These are phyloP conservation scores for Anacardium occidentale DNA, from an alignment of 345 rosid species.

Conservation along the genomic window DNA sequence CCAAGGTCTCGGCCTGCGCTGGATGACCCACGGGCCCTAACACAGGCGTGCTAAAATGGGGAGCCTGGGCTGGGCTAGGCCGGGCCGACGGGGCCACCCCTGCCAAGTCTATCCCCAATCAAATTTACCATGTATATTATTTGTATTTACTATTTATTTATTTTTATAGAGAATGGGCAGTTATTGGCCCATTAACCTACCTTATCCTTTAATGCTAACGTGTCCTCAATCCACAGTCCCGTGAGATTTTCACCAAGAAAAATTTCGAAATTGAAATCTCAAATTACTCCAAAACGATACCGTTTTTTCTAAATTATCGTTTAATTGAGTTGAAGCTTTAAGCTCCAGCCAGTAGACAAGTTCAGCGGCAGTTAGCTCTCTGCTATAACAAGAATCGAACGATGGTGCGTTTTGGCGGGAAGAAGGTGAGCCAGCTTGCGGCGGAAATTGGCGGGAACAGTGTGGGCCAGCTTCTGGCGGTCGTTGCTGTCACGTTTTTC, in stretches of 20 bases:
- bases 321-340: neutral
- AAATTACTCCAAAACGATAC: neutral
- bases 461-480: conserved; percentile 61
- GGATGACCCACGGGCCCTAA: too few species aligned
- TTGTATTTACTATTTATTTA: too few species aligned
- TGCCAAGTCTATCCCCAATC: too few species aligned
- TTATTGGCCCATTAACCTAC: conserved; percentile 4
- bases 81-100: too few species aligned
- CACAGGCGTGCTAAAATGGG: too few species aligned
- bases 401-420: conserved; percentile 71
- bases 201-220: conserved; percentile 27
- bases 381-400: conserved; percentile 4
- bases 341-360: neutral
- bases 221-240: neutral
- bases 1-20: too few species aligned
- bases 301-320: neutral
- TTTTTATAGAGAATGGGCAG: too few species aligned
- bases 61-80: too few species aligned
- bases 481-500: conserved; percentile 75
- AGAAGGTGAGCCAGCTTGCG: conserved; percentile 51
- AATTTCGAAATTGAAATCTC: too few species aligned
- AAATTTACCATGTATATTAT: too few species aligned
- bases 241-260: too few species aligned
- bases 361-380: neutral
- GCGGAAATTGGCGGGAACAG: conserved; percentile 68